These are phyloP conservation scores for Fusarium fracticaudum DNA, from an alignment of 2,329 filamentous ascomycete genomes.

Conservation along the genomic window DNA sequence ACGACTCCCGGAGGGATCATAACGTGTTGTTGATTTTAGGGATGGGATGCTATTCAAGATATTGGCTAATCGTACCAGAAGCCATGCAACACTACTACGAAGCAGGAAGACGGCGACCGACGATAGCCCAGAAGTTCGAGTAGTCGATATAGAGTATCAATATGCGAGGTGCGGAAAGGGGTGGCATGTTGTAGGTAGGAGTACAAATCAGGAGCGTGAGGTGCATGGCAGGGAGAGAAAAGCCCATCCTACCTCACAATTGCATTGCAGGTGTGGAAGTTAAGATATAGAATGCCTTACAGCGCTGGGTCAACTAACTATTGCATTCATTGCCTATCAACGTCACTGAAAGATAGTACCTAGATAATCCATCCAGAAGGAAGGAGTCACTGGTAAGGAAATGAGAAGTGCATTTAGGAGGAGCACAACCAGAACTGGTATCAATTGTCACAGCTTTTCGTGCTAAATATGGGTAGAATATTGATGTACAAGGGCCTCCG, in stretches of 20 bases:
- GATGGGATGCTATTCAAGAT: not conserved
- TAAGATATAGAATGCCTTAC: not conserved
- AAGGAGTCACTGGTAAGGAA: constrained; percentile 24
- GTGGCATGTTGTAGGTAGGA: constrained; percentile 18
- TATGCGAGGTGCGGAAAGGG: constrained; percentile 4
- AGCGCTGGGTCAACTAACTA: constrained; percentile 4
- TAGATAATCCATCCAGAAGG: not conserved
- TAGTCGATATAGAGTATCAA: constrained; percentile 17
- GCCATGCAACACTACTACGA: constrained; percentile 25
- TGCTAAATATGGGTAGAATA: constrained; percentile 49
- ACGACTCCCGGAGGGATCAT: constrained; percentile 43
- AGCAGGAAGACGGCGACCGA: not conserved
- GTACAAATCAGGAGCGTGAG: not conserved
- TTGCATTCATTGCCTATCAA: constrained; percentile 9
- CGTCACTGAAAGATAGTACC: constrained; percentile 1
- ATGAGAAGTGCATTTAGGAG: constrained; percentile 10
- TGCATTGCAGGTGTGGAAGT: constrained; percentile 7
- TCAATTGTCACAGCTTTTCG: constrained; percentile 49
- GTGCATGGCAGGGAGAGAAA: constrained; percentile 1
- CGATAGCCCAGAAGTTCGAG: not conserved
- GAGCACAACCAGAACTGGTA: constrained; percentile 48
- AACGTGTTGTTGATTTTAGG: constrained; percentile 16
- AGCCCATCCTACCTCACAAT: not conserved
- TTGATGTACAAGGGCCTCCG: constrained; percentile 56
- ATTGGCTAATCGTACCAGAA: constrained; percentile 2